Percentiles rank a stretch among this genome's conserved stretches.
Conservation (phyloP, 805 yeast species). For the Candida takata region DNA sequence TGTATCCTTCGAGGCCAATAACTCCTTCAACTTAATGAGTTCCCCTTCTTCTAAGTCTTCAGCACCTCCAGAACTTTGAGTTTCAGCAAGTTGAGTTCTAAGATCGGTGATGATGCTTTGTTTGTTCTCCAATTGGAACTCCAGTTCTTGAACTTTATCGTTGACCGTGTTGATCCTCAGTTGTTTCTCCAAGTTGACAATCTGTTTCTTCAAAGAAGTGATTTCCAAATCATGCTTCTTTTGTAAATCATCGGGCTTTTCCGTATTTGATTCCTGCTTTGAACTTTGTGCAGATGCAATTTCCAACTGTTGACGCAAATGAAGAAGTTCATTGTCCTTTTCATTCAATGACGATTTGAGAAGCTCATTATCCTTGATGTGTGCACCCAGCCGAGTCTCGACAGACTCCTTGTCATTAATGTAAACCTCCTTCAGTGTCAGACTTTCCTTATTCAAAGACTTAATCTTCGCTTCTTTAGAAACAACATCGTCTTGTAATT, state of each 20-base stretch:
- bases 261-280: background rate
- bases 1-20: background rate
- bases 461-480: constrained; percentile 9
- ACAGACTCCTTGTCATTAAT: constrained; percentile 7
- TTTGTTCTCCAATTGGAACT: constrained; percentile 15
- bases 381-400: constrained; percentile 7
- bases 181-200: constrained; percentile 9
- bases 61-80: background rate
- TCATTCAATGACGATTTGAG: constrained; percentile 3
- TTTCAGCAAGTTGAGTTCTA: constrained; percentile 4
- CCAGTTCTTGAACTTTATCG: constrained; percentile 15
- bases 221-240: constrained; percentile 4
- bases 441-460: constrained; percentile 18
- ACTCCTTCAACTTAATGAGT: background rate
- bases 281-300: no score
- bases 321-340: constrained; percentile 7
- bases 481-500: constrained; percentile 19
- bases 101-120: constrained; percentile 16
- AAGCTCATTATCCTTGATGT: constrained; percentile 2
- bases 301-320: constrained; percentile 2
- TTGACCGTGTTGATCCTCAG: constrained; percentile 5
- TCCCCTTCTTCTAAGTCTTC: background rate
- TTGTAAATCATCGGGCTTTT: background rate
- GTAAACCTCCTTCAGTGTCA: constrained; percentile 24
- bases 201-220: constrained; percentile 4